Evolutionary conservation across 495 filamentous ascomycete genomes (phyloP).

Genomic region (Pseudevernia furfuracea): DNA sequence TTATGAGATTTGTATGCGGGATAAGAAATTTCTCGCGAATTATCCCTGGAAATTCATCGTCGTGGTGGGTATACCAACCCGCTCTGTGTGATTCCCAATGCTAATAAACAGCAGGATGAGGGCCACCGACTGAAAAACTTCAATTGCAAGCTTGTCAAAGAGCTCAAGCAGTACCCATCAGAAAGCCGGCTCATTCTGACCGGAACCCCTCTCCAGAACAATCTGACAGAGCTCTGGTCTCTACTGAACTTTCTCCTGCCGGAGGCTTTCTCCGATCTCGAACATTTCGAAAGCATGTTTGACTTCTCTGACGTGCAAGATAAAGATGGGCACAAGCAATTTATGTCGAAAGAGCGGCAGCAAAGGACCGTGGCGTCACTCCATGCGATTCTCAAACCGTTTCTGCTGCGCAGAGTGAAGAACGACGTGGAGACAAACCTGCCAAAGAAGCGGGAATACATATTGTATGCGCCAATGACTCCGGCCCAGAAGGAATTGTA

Average conservation of each 20-base stretch:
- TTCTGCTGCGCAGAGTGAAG: conserved; percentile 82
- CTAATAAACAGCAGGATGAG: conserved; percentile 57
- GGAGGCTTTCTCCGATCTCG: conserved; percentile 80
- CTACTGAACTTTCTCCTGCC: conserved; percentile 89
- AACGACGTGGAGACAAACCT: conserved; percentile 82
- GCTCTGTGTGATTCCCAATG: conserved; percentile 26
- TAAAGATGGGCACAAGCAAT: conserved; percentile 56
- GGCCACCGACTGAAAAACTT: conserved; percentile 97
- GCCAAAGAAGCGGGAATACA: conserved; percentile 95
- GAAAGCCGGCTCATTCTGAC: conserved; percentile 88
- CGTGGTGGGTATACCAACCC: conserved; percentile 54
- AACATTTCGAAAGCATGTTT: conserved; percentile 90
- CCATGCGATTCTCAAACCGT: conserved; percentile 85
- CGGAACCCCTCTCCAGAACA: conserved; percentile 92
- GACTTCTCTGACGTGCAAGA: conserved; percentile 88
- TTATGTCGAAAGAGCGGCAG: conserved; percentile 70
- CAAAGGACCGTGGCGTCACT: conserved; percentile 79
- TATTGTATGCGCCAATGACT: conserved; percentile 85
- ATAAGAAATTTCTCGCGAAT: conserved; percentile 66
- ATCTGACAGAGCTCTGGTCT: conserved; percentile 91
- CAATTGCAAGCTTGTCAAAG: conserved; percentile 82
- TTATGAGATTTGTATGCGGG: conserved; percentile 92
- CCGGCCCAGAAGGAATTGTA: conserved; percentile 85
- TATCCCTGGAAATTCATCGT: conserved; percentile 96
- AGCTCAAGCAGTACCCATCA: conserved; percentile 78